Evolutionary conservation across 1,139 yeast species (phyloP), one percentile per base, ranked within the genome.

Genomic region (Suhomyces bolitotheri): DNA sequence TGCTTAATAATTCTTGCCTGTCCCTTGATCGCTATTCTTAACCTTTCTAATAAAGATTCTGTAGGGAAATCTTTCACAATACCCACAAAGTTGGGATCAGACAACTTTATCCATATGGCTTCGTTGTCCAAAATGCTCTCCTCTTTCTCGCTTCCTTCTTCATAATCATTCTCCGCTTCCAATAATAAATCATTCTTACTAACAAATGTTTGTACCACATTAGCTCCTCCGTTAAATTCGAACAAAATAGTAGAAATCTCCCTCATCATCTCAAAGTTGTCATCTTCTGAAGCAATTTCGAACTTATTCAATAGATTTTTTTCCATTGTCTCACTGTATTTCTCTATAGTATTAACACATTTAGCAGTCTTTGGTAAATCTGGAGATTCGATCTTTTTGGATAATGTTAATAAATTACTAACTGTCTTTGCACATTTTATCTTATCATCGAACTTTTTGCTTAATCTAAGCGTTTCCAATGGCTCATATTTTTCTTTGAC

Each of bases 151-250:
- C 25, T 29, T 9, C 66, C 67, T 20, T 73, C 73, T 9, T 52
- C 60, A 15, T 54, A 62, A 17, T 56, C 55, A 17, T 52, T 56
- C 30, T 58, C 64, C 6, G 58, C 58, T 11, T 45, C 51, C 36
- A 76, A 62, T 54, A 86, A 82, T 42, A 84, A 77, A 40, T 81
- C 86, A 55, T 85, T 89, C 53, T 85, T 89, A 53, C 80, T 82
- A 27, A 89, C 88, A 61, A 87, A 90, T 34, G 85, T 78, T 54
- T 83, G 89, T 10, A 88, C 83, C 9, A 89, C 94, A 41, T 82
- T 81, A 4, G 79, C 72, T 7, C 97, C 97, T 8, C 90, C 94
- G 52, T 92, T 90, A 62, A 82, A 90, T 41, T 81, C 87, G 36
- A 81, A 75, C 35, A 90, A 66, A n/a, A 89, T 77, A 33, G 77